phyloP scores from a whole-genome alignment of 805 yeast species.

The Myxozyma neotropica region DNA sequence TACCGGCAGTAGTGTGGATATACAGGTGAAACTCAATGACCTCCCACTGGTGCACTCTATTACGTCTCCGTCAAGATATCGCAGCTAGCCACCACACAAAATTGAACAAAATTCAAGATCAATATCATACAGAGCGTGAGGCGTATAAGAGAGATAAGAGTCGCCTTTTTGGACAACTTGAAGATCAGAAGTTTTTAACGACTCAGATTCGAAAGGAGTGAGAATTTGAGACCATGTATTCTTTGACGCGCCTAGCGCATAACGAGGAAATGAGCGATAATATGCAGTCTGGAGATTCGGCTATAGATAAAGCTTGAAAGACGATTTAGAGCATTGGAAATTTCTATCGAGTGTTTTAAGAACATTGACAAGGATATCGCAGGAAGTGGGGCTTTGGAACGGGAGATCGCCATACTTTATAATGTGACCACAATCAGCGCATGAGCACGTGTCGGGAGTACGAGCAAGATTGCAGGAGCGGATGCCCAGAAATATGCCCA shows the following conservation, averaged over 20 bases:
- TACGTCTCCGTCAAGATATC: too few species aligned
- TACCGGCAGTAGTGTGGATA: too few species aligned
- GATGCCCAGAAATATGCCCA: too few species aligned
- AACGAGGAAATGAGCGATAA: slow-evolving; percentile 56
- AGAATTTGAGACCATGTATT: slow-evolving; percentile 60
- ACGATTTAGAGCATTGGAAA: slow-evolving; percentile 53
- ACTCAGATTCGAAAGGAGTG: slow-evolving; percentile 61
- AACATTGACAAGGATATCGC: slow-evolving; percentile 53
- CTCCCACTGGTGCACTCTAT: too few species aligned
- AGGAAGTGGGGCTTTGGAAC: too few species aligned
- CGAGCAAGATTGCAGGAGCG: too few species aligned
- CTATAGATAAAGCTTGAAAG: slow-evolving; percentile 49
- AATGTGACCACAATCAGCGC: too few species aligned
- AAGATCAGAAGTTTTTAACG: slow-evolving; percentile 60
- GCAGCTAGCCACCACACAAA: too few species aligned
- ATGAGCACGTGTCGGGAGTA: too few species aligned
- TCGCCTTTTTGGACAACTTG: slow-evolving; percentile 59
- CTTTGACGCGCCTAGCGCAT: slow-evolving; percentile 60
- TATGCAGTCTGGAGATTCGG: slow-evolving; percentile 47
- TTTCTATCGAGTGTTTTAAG: slow-evolving; percentile 61
- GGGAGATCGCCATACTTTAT: too few species aligned
- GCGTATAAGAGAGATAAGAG: slow-evolving; percentile 65
- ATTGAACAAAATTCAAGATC: slow-evolving; percentile 64
- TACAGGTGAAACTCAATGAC: too few species aligned
- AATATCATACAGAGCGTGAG: slow-evolving; percentile 60